A percentile compares a stretch with the other conserved stretches of the same genome.
phyloP scores from a whole-genome alignment of 1,284 basidiomycete genomes.

The Puccinia polysora region DNA sequence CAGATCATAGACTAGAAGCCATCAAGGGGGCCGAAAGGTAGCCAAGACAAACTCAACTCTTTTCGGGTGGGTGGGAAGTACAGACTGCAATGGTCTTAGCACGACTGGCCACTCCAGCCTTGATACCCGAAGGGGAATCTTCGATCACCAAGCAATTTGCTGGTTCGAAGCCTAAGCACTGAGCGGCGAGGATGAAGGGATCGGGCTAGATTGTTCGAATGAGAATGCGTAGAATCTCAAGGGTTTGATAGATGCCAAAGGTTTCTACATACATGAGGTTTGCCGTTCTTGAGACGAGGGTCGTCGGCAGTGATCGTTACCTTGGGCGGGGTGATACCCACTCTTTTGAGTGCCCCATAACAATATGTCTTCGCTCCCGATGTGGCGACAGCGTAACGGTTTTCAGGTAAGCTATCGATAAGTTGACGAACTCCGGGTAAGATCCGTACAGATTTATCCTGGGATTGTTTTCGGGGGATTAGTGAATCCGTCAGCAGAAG shows the following conservation, averaged over 20 bases:
- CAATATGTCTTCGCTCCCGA: conserved; percentile 68
- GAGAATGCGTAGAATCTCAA: not conserved
- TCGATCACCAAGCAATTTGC: conserved; percentile 61
- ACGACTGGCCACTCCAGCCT: conserved; percentile 65
- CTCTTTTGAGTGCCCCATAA: conserved; percentile 66
- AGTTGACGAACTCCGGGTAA: conserved; percentile 67
- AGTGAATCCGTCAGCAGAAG: not conserved
- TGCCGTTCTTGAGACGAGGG: conserved; percentile 55
- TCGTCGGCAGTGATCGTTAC: conserved; percentile 76
- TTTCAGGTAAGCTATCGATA: conserved; percentile 65
- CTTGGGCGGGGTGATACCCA: conserved; percentile 66
- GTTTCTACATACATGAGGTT: conserved; percentile 51
- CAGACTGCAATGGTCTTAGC: conserved; percentile 72
- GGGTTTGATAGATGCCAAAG: conserved; percentile 40
- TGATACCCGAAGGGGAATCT: conserved; percentile 57
- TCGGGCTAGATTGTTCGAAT: conserved; percentile 57
- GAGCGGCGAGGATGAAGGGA: conserved; percentile 69
- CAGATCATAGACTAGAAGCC: not conserved
- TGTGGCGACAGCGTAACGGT: conserved; percentile 68
- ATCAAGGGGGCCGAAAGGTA: not conserved
- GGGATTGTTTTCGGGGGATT: too few relatives aligned
- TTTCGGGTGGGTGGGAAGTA: conserved; percentile 55
- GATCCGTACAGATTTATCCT: conserved; percentile 59
- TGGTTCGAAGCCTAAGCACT: conserved; percentile 62
- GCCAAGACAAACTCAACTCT: conserved; percentile 34